These are phyloP conservation scores for Sarocladium brachiariae DNA, from an alignment of 2,329 filamentous ascomycete genomes.

Conservation along the genomic window DNA sequence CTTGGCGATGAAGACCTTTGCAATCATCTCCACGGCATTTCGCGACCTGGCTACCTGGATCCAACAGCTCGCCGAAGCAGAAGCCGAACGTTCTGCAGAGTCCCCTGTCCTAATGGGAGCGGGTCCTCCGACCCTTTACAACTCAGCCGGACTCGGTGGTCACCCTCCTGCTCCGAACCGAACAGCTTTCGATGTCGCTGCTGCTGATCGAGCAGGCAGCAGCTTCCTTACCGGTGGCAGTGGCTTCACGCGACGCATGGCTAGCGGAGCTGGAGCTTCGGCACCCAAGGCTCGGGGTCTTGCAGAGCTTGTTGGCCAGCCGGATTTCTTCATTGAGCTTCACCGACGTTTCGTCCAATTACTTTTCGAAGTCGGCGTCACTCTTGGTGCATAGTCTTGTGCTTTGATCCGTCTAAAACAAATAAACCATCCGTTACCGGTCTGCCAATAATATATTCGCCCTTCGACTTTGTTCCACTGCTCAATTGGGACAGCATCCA, in stretches of 20 bases:
- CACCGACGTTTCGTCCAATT: slow-evolving; percentile 58
- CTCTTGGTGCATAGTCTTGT: slow-evolving; percentile 14
- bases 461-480: too few relatives aligned
- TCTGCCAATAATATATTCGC: too few relatives aligned
- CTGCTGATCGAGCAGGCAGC: slow-evolving; percentile 37
- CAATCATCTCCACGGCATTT: slow-evolving; percentile 55
- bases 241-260: slow-evolving; percentile 52
- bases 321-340: slow-evolving; percentile 62
- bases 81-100: slow-evolving; percentile 51
- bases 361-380: slow-evolving; percentile 51
- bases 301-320: slow-evolving; percentile 58
- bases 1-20: slow-evolving; percentile 59
- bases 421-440: too few relatives aligned
- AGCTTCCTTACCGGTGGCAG: slow-evolving; percentile 51
- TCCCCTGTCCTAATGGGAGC: slow-evolving; percentile 30
- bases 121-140: slow-evolving; percentile 23
- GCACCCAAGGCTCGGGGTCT: slow-evolving; percentile 53
- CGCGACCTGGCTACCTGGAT: slow-evolving; percentile 60
- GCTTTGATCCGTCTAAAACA: neutral
- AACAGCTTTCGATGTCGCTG: slow-evolving; percentile 12
- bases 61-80: slow-evolving; percentile 55
- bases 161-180: neutral
- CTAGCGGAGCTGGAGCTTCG: slow-evolving; percentile 47
- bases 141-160: slow-evolving; percentile 24
- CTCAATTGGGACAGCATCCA: too few relatives aligned